Evolutionary conservation across 495 filamentous ascomycete genomes (phyloP), one percentile per base, ranked within the genome.

Genomic region (Lasiosphaeria ovina): DNA sequence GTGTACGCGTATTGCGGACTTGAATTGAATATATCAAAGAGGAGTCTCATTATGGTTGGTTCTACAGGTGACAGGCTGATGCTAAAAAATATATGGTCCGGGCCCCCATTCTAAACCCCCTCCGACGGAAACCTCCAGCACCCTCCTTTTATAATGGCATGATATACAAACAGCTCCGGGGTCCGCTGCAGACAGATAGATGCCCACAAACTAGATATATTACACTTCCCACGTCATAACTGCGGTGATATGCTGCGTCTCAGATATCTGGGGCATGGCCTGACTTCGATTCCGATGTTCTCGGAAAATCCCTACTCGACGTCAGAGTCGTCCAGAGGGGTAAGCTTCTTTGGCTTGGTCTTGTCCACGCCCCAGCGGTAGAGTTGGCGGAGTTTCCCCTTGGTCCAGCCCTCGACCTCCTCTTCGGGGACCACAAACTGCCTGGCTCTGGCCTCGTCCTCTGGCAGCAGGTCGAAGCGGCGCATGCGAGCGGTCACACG

Each of bases 401-500:
- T 85, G 48, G 81, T 80, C 75, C 74, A 83, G 31, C 87, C 87
- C 63, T 87, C 81, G 48, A 90, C 74, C 66, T 91, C 87, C 69
- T 87, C 87, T 70, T 85, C 77, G 3, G 84, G 81, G 35, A 86
- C 78, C 32, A 76, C 78, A 55, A 93, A 85, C 61, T 76, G 76
- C 59, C 79, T 81, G 2, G 83, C 85, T 45, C 86, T 81, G 12
- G 79, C 83, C 70, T 93, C 89, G 12, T 89, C 85, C 59, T 90
- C 87, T 0, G 80, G 73, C 16, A 64, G 71, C 11, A 91, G 62
- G 68, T 86, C 81, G 69, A 93, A 94, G 58, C 79, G 85, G 58
- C 87, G 84, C 95, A 98, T 97, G 42, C 92, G 85, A 62, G 75
- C 79, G 12, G 83, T 83, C 59, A 98, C 88, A 31, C 94, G 84